A percentile compares a stretch with the other conserved stretches of the same genome.
Evolutionary conservation across 2,329 filamentous ascomycete genomes (phyloP).

Genomic region (Elsinoe perseae): DNA sequence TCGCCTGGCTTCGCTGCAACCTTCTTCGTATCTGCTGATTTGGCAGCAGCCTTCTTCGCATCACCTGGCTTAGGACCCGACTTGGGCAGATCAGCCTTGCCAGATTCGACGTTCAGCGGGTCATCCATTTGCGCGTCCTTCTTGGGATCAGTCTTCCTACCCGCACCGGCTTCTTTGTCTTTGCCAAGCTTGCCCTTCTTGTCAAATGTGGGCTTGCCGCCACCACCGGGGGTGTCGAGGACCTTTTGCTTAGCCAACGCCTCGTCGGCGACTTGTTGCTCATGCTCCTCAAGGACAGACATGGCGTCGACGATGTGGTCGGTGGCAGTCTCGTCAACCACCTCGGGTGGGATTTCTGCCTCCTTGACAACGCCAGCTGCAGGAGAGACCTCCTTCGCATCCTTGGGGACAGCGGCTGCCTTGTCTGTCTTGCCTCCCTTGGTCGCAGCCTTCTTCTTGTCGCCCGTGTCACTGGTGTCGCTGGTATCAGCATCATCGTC

Average conservation of each 20-base stretch:
- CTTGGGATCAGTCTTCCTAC: not conserved
- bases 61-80: too few relatives aligned
- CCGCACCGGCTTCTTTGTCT: not conserved
- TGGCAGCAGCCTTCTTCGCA: not conserved
- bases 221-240: not conserved
- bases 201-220: not conserved
- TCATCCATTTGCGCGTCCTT: too few relatives aligned
- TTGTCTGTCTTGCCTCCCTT: not conserved
- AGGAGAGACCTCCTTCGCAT: not conserved
- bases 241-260: not conserved
- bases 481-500: conserved; percentile 10
- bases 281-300: not conserved
- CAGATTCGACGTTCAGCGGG: too few relatives aligned
- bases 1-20: too few relatives aligned
- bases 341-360: not conserved
- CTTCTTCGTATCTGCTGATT: not conserved
- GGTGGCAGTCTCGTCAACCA: not conserved
- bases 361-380: not conserved
- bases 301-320: not conserved
- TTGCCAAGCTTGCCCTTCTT: conserved; percentile 4
- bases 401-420: not conserved
- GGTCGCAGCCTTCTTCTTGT: not conserved
- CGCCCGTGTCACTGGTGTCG: not conserved
- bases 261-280: not conserved
- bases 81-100: too few relatives aligned